Base-by-base conservation (phyloP, 2,329 filamentous ascomycete genomes). In the Cadophora gregata region DNA sequence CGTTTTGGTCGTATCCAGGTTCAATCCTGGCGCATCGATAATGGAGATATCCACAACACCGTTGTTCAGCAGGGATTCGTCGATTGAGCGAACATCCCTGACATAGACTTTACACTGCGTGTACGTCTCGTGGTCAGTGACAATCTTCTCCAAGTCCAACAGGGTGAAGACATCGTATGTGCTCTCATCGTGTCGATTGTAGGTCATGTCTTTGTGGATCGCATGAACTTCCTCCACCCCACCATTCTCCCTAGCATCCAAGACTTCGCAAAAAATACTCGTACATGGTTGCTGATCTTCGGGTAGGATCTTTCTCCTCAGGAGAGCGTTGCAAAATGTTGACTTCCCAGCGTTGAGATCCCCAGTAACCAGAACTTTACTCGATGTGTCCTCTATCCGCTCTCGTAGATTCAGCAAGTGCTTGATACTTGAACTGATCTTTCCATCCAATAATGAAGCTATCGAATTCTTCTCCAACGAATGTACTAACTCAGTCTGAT, bases 281-380 rank as follows among this genome's bases (percentile, higher is more conserved):
- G 96, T 99, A 79, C 96, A 99, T 1, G 96, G 96, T 77, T 98
- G 96, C 78, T 99, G 95, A 74, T 99, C 96, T 79, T 98, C 96
- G 0, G 96, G 96, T 4, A 99, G 81, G 31, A 99, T 87, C 79
- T 98, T 98, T 69, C 94, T 88, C 68, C 96, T 90, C 48, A 99
- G 81, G 1, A 99, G 83, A n/a, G 96, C 96, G 79, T 99, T 99
- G 81, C 96, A 99, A 75, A 99, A 99, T 0, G 96, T 99, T 4
- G 96, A 99, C 78, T 99, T 99, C 76, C 96, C 96, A 9, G 96
- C 95, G 76, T 99, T 99, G 63, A 99, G 80, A 77, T 99, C 96
- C 75, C 96, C 96, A 0, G 96, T 99, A 21, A 99, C 90, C 66
- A 99, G 81, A 1, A 99, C 96, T 79, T 99, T 99, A 80, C 95